Evolutionary conservation across 2,329 filamentous ascomycete genomes (phyloP).

Genomic region (Fusarium pseudonygamai): DNA sequence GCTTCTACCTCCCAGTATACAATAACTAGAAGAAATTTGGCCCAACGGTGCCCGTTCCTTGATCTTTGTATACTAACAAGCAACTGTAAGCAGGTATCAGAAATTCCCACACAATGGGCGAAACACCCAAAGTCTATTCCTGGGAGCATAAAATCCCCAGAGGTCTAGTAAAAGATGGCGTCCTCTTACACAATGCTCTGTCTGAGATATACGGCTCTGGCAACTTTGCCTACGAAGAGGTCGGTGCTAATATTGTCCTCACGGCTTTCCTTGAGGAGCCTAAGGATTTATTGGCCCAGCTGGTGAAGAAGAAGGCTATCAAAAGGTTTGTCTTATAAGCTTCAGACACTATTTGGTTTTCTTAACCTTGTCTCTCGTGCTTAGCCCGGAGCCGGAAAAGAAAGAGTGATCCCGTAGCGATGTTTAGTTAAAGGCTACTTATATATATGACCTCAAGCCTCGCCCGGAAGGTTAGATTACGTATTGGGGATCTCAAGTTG

Average conservation of each 20-base stretch:
- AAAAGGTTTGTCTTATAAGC: neutral
- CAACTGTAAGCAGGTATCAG: too few species aligned
- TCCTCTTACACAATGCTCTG: neutral
- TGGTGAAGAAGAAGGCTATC: neutral
- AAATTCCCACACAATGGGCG: accelerated
- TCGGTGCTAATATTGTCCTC: neutral
- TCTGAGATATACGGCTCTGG: neutral
- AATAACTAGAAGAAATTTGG: accelerated
- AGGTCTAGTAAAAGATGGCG: neutral
- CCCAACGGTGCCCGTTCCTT: accelerated
- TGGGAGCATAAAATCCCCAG: neutral
- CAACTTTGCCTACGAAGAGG: neutral
- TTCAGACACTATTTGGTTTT: neutral
- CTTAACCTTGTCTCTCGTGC: neutral
- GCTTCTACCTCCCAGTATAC: accelerated
- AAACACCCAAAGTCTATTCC: neutral
- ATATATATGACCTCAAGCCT: neutral
- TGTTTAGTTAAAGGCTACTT: neutral
- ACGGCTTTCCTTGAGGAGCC: neutral
- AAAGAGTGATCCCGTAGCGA: neutral
- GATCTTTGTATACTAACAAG: neutral
- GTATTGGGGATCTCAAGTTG: accelerated
- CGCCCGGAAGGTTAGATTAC: neutral
- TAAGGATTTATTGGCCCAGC: neutral
- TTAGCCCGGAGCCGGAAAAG: neutral